Percentiles rank a stretch among this genome's conserved stretches.
Evolutionary conservation across 2,329 filamentous ascomycete genomes (phyloP).

Genomic region (Aureobasidium leucospermi): DNA sequence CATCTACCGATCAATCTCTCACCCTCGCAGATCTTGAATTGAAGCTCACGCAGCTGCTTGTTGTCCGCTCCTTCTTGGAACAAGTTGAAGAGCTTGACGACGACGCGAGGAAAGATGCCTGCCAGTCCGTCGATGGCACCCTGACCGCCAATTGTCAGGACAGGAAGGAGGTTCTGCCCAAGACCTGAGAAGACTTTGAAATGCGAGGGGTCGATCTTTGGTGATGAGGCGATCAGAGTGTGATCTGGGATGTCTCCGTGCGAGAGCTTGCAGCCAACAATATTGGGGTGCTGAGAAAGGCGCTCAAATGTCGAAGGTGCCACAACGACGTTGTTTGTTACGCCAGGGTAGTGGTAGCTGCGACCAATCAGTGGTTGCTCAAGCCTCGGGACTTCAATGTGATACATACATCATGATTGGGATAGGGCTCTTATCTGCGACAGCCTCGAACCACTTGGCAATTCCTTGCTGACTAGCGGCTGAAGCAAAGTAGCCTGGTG

Average conservation of each 20-base stretch:
- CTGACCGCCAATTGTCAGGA: constrained; percentile 55
- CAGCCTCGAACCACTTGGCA: constrained; percentile 52
- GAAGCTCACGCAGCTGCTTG: constrained; percentile 47
- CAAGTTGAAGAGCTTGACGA: constrained; percentile 51
- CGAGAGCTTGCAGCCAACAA: constrained; percentile 63
- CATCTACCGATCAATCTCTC: constrained; percentile 56
- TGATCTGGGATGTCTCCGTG: constrained; percentile 61
- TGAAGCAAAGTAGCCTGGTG: constrained; percentile 58
- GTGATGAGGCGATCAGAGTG: constrained; percentile 52
- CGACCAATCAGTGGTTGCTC: background rate
- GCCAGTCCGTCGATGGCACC: constrained; percentile 62
- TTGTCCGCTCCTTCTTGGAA: constrained; percentile 36
- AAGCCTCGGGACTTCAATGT: background rate
- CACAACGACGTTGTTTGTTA: constrained; percentile 58
- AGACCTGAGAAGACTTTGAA: constrained; percentile 59
- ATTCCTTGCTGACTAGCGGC: constrained; percentile 53
- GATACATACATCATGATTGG: constrained; percentile 52
- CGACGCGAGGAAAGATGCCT: constrained; percentile 56
- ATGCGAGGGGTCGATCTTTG: constrained; percentile 49
- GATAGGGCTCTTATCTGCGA: constrained; percentile 54
- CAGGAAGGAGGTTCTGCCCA: constrained; percentile 57
- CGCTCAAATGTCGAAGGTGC: constrained; percentile 50
- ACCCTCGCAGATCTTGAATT: constrained; percentile 54
- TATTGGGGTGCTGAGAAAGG: constrained; percentile 57
- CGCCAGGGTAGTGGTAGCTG: constrained; percentile 59